Percentiles rank a stretch among this genome's conserved stretches.
Conservation (phyloP, 2,329 filamentous ascomycete genomes). For the Neofusicoccum sp. region DNA sequence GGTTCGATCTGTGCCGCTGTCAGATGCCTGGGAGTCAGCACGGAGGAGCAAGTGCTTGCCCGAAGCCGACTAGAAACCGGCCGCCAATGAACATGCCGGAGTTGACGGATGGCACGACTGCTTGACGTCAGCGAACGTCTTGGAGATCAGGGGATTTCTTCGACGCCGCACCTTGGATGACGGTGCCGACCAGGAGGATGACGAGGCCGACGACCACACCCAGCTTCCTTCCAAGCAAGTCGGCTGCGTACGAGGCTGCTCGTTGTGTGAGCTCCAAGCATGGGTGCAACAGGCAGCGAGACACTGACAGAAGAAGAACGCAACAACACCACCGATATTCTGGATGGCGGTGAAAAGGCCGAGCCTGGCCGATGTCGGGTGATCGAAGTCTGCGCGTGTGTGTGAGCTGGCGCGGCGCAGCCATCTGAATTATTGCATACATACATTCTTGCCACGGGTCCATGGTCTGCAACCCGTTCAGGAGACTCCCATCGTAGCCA, state of each 20-base stretch:
- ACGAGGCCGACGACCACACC: constrained; percentile 60
- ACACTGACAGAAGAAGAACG: constrained; percentile 47
- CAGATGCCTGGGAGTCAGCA: constrained; percentile 53
- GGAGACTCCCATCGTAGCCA: constrained; percentile 53
- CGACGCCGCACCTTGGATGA: constrained; percentile 53
- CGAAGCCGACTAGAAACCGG: constrained; percentile 65
- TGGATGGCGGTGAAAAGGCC: constrained; percentile 55
- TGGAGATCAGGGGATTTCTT: too few species aligned
- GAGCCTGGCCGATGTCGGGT: constrained; percentile 34
- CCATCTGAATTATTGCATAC: constrained; percentile 26
- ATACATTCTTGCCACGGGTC: constrained; percentile 42
- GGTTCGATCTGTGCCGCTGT: constrained; percentile 34
- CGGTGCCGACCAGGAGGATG: constrained; percentile 55
- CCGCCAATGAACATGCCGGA: constrained; percentile 59
- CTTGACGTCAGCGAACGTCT: not conserved
- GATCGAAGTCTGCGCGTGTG: constrained; percentile 39
- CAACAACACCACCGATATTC: constrained; percentile 50
- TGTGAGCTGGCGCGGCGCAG: not conserved
- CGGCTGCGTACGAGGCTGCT: constrained; percentile 8
- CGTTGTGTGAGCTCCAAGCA: constrained; percentile 6
- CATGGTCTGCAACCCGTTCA: constrained; percentile 53
- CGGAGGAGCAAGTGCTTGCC: constrained; percentile 50
- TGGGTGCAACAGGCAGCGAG: constrained; percentile 37
- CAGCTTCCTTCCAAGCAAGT: constrained; percentile 42
- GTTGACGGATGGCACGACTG: constrained; percentile 2